phyloP scores from a whole-genome alignment of 1,284 basidiomycete species.

The Pulveroboletus sp. region DNA sequence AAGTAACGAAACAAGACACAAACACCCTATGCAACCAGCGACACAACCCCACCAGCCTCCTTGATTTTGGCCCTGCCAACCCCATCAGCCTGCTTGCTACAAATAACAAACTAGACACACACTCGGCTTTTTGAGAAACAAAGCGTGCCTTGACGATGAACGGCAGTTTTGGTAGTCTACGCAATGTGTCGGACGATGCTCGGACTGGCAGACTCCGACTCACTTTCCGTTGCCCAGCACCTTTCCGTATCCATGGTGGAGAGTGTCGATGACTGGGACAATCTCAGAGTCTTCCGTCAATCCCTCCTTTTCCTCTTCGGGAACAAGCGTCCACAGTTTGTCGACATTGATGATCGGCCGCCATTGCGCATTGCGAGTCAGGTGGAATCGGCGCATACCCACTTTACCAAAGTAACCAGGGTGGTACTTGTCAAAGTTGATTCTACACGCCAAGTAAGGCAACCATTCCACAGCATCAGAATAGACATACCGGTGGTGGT shows the following conservation, averaged over 20 bases:
- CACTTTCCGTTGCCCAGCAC: constrained; percentile 86
- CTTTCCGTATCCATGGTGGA: constrained; percentile 87
- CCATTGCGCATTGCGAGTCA: constrained; percentile 90
- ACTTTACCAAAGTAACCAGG: constrained; percentile 99
- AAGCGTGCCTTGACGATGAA: constrained; percentile 97
- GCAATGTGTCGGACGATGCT: constrained; percentile 1
- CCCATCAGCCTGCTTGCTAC: constrained; percentile 8
- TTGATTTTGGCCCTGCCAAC: constrained; percentile 74
- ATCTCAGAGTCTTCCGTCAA: constrained; percentile 69
- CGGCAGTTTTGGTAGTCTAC: constrained; percentile 76
- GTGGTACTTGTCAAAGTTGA: constrained; percentile 94
- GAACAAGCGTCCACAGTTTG: constrained; percentile 85
- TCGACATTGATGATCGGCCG: constrained; percentile 96
- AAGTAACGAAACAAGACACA: constrained; percentile 29
- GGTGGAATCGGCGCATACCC: constrained; percentile 98
- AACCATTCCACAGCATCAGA: neutral
- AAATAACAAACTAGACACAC: constrained; percentile 38
- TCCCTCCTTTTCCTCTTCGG: constrained; percentile 74
- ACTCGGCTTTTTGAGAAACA: constrained; percentile 89
- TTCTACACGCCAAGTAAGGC: constrained; percentile 44
- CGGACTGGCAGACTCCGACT: constrained; percentile 35
- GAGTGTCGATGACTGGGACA: constrained; percentile 90
- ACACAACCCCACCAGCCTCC: constrained; percentile 92
- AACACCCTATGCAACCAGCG: constrained; percentile 76
- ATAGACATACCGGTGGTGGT: constrained; percentile 89